Percentiles rank a stretch among this genome's conserved stretches.
These are phyloP conservation scores for Colletotrichum destructivum DNA, from an alignment of 2,329 filamentous ascomycete genomes.

Conservation along the genomic window DNA sequence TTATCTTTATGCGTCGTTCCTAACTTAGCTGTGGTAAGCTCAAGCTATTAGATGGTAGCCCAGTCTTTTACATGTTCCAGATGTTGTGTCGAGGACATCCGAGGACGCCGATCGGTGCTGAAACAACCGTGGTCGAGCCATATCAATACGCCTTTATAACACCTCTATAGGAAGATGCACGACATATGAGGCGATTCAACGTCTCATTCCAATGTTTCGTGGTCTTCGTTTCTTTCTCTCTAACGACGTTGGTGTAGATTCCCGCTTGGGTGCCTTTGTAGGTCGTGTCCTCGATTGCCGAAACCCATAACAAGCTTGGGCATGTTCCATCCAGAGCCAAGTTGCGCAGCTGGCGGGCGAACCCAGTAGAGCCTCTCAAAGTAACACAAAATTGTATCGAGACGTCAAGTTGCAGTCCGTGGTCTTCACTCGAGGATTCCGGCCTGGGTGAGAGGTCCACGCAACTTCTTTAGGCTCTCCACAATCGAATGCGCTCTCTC, in stretches of 20 bases:
- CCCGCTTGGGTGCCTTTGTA: background rate
- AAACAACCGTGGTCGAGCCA: background rate
- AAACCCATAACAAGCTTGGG: background rate
- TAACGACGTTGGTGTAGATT: background rate
- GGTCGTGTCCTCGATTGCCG: background rate
- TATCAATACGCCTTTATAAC: background rate
- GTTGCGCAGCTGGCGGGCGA: background rate
- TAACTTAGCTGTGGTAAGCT: no score
- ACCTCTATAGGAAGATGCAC: no score
- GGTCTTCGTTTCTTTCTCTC: background rate
- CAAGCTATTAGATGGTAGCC: background rate
- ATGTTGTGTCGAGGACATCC: background rate
- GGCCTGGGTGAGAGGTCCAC: background rate
- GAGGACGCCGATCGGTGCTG: background rate
- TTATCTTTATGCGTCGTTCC: background rate
- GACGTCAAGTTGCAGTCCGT: background rate
- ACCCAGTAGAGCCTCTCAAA: background rate
- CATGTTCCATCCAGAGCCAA: background rate
- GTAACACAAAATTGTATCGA: background rate
- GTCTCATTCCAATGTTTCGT: background rate
- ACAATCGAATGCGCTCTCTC: slow-evolving; percentile 45
- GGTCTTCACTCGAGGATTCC: slow-evolving; percentile 15
- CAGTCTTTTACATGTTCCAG: background rate
- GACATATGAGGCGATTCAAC: background rate
- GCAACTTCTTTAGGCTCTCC: slow-evolving; percentile 40